Conservation (phyloP, 345 rosid species). For the Aquilaria malaccensis region DNA sequence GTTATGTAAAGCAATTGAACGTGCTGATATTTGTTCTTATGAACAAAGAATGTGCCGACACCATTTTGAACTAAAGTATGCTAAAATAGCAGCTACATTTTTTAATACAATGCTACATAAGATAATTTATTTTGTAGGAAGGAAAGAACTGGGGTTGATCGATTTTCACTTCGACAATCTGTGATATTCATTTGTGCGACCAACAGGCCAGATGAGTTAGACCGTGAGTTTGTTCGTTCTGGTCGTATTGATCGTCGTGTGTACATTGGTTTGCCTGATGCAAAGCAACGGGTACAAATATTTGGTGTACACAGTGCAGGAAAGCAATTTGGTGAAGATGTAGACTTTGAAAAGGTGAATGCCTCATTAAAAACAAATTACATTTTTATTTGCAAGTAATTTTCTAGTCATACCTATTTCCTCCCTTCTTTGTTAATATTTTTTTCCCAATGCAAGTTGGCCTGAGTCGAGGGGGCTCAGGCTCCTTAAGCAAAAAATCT, state of each 20-base stretch:
- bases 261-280: constrained; percentile 92
- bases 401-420: no score
- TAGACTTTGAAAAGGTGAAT: constrained; percentile 69
- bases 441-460: no score
- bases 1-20: no score
- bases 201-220: constrained; percentile 94
- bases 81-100: no score
- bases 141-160: constrained; percentile 82
- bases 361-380: not conserved
- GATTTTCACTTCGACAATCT: constrained; percentile 90
- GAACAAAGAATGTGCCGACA: no score
- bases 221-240: constrained; percentile 85
- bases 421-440: no score
- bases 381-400: no score
- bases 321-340: constrained; percentile 80
- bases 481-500: no score
- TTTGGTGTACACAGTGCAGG: constrained; percentile 86
- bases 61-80: no score
- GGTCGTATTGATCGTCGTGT: constrained; percentile 95
- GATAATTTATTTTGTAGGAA: constrained; percentile 33
- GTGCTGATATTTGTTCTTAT: no score
- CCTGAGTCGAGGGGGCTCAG: no score
- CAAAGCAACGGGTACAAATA: constrained; percentile 84
- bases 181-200: constrained; percentile 99
- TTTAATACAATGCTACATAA: no score